phyloP scores from a whole-genome alignment of 169 alveolate genomes.

The Plasmodium ovale region DNA sequence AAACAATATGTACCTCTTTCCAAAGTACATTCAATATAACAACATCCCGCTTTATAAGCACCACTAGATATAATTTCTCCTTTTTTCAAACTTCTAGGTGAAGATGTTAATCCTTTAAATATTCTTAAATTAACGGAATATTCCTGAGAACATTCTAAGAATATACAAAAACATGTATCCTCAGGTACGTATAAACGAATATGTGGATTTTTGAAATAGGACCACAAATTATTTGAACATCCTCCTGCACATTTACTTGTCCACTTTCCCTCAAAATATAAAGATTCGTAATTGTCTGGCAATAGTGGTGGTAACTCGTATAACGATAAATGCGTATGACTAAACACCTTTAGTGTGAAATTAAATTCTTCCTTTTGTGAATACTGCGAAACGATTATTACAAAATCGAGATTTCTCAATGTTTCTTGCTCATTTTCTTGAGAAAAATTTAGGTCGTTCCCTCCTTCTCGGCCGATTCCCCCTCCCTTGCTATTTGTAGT shows the following conservation, averaged over 20 bases:
- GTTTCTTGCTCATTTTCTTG: constrained; percentile 56
- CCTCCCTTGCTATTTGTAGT: neutral
- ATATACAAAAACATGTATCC: constrained; percentile 71
- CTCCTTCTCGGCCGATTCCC: neutral
- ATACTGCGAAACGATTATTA: constrained; percentile 79
- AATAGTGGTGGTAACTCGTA: constrained; percentile 79
- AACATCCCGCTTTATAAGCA: constrained; percentile 85
- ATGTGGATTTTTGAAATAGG: constrained; percentile 86
- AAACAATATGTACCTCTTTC: constrained; percentile 79
- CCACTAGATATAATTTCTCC: constrained; percentile 84
- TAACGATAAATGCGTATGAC: constrained; percentile 74
- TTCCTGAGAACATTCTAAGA: constrained; percentile 83
- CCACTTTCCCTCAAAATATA: constrained; percentile 82
- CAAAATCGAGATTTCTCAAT: constrained; percentile 76
- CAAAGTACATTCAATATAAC: constrained; percentile 76
- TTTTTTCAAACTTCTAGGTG: constrained; percentile 83
- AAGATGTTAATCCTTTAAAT: constrained; percentile 83
- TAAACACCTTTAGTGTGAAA: constrained; percentile 78
- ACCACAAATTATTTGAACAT: constrained; percentile 85
- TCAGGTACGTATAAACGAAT: constrained; percentile 80
- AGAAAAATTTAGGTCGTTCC: constrained; percentile 11
- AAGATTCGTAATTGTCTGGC: constrained; percentile 56
- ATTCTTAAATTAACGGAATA: constrained; percentile 87
- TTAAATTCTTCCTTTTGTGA: constrained; percentile 81
- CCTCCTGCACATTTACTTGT: constrained; percentile 82